Conservation (phyloP, 129 eudicot genomes). For the Flaveria brownii region DNA sequence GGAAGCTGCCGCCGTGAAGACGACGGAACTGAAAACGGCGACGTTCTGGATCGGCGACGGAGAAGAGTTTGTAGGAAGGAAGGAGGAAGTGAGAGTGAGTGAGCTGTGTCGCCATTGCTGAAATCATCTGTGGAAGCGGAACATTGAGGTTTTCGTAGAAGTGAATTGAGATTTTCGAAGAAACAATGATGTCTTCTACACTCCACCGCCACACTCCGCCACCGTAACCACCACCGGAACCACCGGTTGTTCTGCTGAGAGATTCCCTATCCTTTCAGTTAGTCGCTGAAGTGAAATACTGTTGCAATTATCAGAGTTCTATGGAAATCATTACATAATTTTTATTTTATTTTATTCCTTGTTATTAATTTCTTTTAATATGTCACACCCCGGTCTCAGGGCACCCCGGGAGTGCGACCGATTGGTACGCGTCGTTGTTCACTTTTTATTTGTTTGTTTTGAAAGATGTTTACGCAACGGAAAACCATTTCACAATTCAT, state of each 20-base stretch:
- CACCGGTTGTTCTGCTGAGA: slow-evolving; percentile 24
- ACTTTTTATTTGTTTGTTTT: too few species aligned
- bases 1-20: slow-evolving; percentile 14
- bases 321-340: too few species aligned
- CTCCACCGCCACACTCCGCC: slow-evolving; percentile 23
- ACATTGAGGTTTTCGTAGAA: slow-evolving; percentile 21
- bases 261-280: slow-evolving; percentile 27
- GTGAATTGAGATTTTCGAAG: neutral
- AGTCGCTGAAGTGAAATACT: too few species aligned
- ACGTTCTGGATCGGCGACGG: slow-evolving; percentile 26
- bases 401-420: too few species aligned
- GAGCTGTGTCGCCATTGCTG: slow-evolving; percentile 33
- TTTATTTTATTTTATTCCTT: too few species aligned
- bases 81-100: slow-evolving; percentile 29
- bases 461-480: too few species aligned
- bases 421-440: too few species aligned
- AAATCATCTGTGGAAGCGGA: slow-evolving; percentile 15
- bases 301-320: slow-evolving; percentile 2
- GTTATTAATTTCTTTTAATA: too few species aligned
- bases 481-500: too few species aligned
- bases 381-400: too few species aligned
- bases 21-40: slow-evolving; percentile 23
- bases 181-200: slow-evolving; percentile 14
- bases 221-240: slow-evolving; percentile 6
- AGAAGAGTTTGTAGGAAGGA: slow-evolving; percentile 30